Evolutionary conservation across 2,329 filamentous ascomycete genomes (phyloP).

Genomic region (Volutella citrinella): DNA sequence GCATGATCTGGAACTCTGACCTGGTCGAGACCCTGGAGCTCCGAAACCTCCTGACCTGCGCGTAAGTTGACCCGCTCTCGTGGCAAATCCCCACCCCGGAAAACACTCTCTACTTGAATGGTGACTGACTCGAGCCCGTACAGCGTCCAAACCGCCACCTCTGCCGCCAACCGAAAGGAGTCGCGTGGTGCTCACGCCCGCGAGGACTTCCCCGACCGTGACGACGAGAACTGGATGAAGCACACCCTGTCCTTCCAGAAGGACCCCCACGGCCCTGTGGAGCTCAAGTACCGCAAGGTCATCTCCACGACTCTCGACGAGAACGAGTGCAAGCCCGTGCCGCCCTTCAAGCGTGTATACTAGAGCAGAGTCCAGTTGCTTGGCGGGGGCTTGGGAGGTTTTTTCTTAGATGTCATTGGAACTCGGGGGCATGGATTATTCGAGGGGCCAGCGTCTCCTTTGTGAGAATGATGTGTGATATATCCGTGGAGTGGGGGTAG

Average conservation of each 20-base stretch:
- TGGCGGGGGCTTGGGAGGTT: constrained; percentile 15
- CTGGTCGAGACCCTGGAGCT: constrained; percentile 95
- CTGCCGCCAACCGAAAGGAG: constrained; percentile 93
- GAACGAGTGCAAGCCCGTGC: constrained; percentile 92
- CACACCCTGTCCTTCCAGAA: constrained; percentile 97
- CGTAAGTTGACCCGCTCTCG: constrained; percentile 60
- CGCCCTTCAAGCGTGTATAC: constrained; percentile 93
- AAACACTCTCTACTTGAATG: neutral
- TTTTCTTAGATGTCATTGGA: constrained; percentile 24
- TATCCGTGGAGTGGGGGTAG: constrained; percentile 18
- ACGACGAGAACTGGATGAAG: constrained; percentile 99
- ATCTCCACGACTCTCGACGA: constrained; percentile 83
- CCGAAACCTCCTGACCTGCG: constrained; percentile 93
- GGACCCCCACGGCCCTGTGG: constrained; percentile 80
- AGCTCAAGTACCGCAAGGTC: constrained; percentile 83
- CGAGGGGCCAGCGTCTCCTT: constrained; percentile 23
- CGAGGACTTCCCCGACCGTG: constrained; percentile 93
- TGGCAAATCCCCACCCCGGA: too few species aligned
- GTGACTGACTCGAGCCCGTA: too few species aligned
- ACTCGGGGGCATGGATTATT: constrained; percentile 26
- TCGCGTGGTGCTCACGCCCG: constrained; percentile 95
- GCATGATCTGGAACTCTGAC: constrained; percentile 99
- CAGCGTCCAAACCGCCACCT: constrained; percentile 84
- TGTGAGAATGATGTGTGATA: constrained; percentile 27
- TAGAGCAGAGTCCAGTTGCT: constrained; percentile 42